Evolutionary conservation across 78 protist species (phyloP), one percentile per base, ranked within the genome.

Genomic region (Abeoforma whisleri): DNA sequence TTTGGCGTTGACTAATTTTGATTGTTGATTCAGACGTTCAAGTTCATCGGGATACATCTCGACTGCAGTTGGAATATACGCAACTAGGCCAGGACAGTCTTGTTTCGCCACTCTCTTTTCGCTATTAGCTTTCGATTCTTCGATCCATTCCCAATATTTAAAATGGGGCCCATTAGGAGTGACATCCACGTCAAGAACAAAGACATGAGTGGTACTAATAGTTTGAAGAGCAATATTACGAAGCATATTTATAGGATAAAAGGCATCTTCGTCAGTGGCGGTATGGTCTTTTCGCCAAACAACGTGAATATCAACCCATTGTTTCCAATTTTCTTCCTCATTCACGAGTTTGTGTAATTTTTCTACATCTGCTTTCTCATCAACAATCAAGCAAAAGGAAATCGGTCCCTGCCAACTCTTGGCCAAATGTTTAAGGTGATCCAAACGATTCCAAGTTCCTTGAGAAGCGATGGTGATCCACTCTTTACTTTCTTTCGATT

Each of bases 381-480:
- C 84, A 16, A 84, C 39, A 1, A 84, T 37, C 36, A 84, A 8
- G 16, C 80, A 73, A 0, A 84, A 71, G 1, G 87, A 84, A 25
- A 84, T 31, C 1, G 87, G 87, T 32, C 87, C 87, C 76, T 84
- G 36, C 87, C 87, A 84, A 30, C 1, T n/a, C 8, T 36, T 25
- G 1, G 23, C 48, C 16, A 84, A 48, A 23, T 35, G 31, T 2
- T 32, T 57, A 25, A 84, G 35, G 30, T 84, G 12, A 30, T 81
- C 34, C 68, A 81, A 36, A 25, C 85, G 57, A 8, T 81, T 81
- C 70, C 40, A 81, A 69, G 85, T 81, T 2, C 85, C 85, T n/a
- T 81, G 85, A 32, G 85, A 39, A 70, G 85, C 19, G 28, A 84
- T 74, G 38, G 48, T 35, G 12, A 12, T 34, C n/a, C 76, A 38